Evolutionary conservation across 768 basidiomycete species (phyloP).

Genomic region (Panaeolus papilionaceus): DNA sequence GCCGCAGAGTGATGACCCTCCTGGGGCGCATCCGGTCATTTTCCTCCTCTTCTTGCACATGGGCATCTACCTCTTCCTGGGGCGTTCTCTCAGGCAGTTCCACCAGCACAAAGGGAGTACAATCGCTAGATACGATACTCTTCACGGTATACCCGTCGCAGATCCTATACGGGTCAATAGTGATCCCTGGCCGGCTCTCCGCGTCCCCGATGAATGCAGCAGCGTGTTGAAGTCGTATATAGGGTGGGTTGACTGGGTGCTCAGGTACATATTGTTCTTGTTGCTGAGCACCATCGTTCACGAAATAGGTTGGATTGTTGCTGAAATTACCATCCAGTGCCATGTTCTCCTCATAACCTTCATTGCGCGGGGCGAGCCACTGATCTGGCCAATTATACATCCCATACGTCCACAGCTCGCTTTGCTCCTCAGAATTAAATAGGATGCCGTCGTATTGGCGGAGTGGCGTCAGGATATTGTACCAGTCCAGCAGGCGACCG

Average conservation of each 20-base stretch:
- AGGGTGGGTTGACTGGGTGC: background rate
- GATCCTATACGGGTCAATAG: background rate
- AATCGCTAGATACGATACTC: background rate
- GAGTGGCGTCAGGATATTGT: background rate
- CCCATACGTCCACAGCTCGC: conserved; percentile 4
- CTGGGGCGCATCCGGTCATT: background rate
- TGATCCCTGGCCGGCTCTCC: background rate
- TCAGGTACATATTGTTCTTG: background rate
- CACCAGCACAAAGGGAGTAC: background rate
- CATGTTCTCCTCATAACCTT: background rate
- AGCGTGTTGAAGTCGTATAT: background rate
- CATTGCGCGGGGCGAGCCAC: background rate
- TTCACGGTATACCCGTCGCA: background rate
- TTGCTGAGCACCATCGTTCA: no score
- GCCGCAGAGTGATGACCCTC: background rate
- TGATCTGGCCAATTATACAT: background rate
- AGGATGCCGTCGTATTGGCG: background rate
- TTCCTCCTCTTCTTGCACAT: background rate
- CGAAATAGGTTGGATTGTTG: no score
- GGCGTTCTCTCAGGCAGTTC: background rate
- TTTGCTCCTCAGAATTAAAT: background rate
- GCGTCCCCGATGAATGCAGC: background rate
- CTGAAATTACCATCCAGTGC: no score
- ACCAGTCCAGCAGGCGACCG: conserved; percentile 1
- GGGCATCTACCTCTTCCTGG: background rate